Conservation (phyloP, 768 basidiomycete species). For the Leccinum uliginosum region DNA sequence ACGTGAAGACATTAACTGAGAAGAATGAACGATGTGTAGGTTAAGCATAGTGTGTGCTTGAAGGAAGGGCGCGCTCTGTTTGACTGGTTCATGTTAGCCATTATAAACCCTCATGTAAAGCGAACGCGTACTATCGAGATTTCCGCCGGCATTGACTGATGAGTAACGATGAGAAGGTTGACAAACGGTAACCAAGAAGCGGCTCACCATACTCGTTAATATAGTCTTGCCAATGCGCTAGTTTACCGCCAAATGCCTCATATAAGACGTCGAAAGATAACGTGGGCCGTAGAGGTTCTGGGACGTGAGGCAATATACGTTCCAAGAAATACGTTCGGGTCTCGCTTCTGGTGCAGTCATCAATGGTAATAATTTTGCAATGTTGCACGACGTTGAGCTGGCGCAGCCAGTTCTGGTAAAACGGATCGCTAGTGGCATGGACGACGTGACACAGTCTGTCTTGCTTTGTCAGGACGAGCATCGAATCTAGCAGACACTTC, state of each 20-base stretch:
- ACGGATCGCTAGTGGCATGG: slow-evolving; percentile 79
- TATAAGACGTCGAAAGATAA: slow-evolving; percentile 72
- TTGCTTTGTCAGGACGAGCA: slow-evolving; percentile 85
- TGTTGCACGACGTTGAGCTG: slow-evolving; percentile 79
- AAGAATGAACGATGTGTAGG: slow-evolving; percentile 82
- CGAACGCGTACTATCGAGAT: slow-evolving; percentile 53
- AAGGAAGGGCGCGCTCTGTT: slow-evolving; percentile 77
- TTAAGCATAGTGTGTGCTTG: slow-evolving; percentile 83
- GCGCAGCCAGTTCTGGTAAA: slow-evolving; percentile 80
- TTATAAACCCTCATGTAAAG: neutral
- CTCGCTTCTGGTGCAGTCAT: slow-evolving; percentile 73
- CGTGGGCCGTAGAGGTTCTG: slow-evolving; percentile 48
- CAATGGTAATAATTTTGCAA: slow-evolving; percentile 81
- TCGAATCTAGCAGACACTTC: slow-evolving; percentile 81
- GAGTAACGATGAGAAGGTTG: slow-evolving; percentile 5
- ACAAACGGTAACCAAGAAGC: neutral
- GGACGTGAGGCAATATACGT: slow-evolving; percentile 62
- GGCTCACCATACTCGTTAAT: slow-evolving; percentile 62
- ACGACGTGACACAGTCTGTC: slow-evolving; percentile 81
- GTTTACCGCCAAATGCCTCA: slow-evolving; percentile 78
- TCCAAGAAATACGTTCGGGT: slow-evolving; percentile 64
- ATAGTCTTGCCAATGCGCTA: slow-evolving; percentile 81
- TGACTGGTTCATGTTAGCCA: slow-evolving; percentile 42
- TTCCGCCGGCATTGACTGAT: slow-evolving; percentile 71
- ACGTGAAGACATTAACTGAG: slow-evolving; percentile 47